Evolutionary conservation across 2,329 filamentous ascomycete genomes (phyloP).

Genomic region (Pleoardoris graminearum): DNA sequence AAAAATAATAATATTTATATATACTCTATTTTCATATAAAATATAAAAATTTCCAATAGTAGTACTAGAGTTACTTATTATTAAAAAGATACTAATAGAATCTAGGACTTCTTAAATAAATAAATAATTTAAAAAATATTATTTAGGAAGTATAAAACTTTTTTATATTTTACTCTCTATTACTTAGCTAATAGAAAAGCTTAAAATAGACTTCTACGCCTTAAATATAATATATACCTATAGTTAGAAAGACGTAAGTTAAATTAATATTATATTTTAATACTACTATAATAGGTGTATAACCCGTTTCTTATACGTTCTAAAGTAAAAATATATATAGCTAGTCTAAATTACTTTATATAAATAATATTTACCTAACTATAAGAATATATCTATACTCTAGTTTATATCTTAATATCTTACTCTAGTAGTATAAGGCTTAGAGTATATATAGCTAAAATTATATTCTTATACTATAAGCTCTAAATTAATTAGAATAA

Average conservation of each 20-base stretch:
- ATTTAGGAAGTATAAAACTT: slow-evolving; percentile 14
- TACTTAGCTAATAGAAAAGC: slow-evolving; percentile 13
- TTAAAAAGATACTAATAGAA: slow-evolving; percentile 13
- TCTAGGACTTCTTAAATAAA: slow-evolving; percentile 13
- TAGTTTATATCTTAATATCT: slow-evolving; percentile 8
- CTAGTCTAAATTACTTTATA: slow-evolving; percentile 7
- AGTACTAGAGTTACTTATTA: slow-evolving; percentile 12
- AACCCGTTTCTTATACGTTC: slow-evolving; percentile 5
- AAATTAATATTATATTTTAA: slow-evolving; percentile 11
- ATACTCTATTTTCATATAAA: slow-evolving; percentile 11
- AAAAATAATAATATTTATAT: slow-evolving; percentile 14
- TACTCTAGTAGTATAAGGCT: slow-evolving; percentile 6
- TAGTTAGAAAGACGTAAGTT: slow-evolving; percentile 7
- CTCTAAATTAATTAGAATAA: slow-evolving; percentile 5
- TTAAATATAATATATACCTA: slow-evolving; percentile 10
- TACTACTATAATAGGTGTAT: slow-evolving; percentile 9
- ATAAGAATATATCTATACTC: slow-evolving; percentile 6
- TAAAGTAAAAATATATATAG: slow-evolving; percentile 1
- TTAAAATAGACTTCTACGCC: slow-evolving; percentile 15
- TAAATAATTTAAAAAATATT: slow-evolving; percentile 11
- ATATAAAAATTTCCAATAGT: slow-evolving; percentile 7
- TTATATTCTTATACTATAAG: slow-evolving; percentile 7
- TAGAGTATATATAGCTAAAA: slow-evolving; percentile 10
- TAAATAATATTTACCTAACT: slow-evolving; percentile 5
- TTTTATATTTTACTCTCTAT: slow-evolving; percentile 16